Base-by-base conservation (phyloP, 1,284 basidiomycete genomes). In the Sutorius eximius region DNA sequence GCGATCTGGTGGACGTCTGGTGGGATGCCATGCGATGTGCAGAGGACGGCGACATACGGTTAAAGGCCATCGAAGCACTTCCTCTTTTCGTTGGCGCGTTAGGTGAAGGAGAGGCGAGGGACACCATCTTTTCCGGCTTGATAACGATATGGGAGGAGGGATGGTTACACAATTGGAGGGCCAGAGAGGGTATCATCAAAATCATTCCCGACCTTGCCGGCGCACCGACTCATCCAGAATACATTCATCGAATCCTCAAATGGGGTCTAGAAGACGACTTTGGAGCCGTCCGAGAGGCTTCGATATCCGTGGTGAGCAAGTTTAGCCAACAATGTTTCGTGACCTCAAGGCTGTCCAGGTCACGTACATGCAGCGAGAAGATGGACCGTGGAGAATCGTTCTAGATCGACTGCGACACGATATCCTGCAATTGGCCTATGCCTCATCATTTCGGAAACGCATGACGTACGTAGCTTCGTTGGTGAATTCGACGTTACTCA, bases 251-350 rank as follows among this genome's bases (percentile, higher is more conserved):
- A 68, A 49, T 74, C 91, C 75, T 94, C 63, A 75, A 78, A 58
- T 77, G 77, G 52, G 90, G 87, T 1, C 74, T 98, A 37, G 80
- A 86, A 56, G 95, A 98, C 67, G 75, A 77, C 16, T 91, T 94
- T 55, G 89, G 92, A 33, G 87, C 90, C 29, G 92, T 98, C 7
- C 78, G 95, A 50, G 89, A 93, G 62, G 85, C 85, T 20, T 91
- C 88, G 3, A 81, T 93, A 22, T 81, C 57, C 42, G 62, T 53
- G 57, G 64, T 70, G 45, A 70, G 66, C 37, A 54, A 27, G 11
- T 32, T 45, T 55, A n/a, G 18, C 47, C 29, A 33, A 43, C 43
- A 36, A 38, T 30, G 13, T 38, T 57, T 50, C 24, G 12, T 34
- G 24, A 8, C 37, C n/a, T 56, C 52, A 57, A 57, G 53, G 52